These are phyloP conservation scores for Fraxinus floribunda DNA, from an alignment of 305 asterid genomes.

Conservation along the genomic window DNA sequence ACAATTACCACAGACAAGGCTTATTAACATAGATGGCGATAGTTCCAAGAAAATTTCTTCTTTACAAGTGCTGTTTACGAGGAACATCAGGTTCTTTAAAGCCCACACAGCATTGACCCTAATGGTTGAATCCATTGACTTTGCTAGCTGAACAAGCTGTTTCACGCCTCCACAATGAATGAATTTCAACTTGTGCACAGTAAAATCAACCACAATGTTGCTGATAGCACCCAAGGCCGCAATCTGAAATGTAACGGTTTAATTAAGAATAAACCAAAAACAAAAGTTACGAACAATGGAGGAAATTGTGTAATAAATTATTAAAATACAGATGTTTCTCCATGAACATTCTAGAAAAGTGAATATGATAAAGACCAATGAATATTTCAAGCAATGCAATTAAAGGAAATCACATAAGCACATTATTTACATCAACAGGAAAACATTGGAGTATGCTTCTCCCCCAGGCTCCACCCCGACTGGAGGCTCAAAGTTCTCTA, in stretches of 20 bases:
- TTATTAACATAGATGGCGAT: slow-evolving; percentile 55
- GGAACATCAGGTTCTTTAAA: slow-evolving; percentile 77
- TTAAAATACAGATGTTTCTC: not conserved
- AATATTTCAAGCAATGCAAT: not conserved
- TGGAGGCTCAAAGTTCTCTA: not conserved
- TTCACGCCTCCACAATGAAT: slow-evolving; percentile 75
- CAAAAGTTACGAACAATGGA: not conserved
- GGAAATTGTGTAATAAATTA: not conserved
- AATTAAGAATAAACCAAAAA: not conserved
- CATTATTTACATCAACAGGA: slow-evolving; percentile 1
- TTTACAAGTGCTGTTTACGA: slow-evolving; percentile 63
- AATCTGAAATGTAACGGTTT: slow-evolving; percentile 43
- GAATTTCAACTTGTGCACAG: slow-evolving; percentile 55
- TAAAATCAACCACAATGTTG: slow-evolving; percentile 79
- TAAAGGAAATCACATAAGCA: not conserved
- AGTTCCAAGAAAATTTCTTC: slow-evolving; percentile 76
- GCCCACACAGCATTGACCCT: slow-evolving; percentile 78
- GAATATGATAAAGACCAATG: not conserved
- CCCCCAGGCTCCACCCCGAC: not conserved
- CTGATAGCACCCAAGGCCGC: slow-evolving; percentile 86
- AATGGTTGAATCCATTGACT: slow-evolving; percentile 83
- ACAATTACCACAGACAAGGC: slow-evolving; percentile 77
- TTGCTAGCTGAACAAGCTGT: slow-evolving; percentile 81
- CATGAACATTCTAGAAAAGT: not conserved
- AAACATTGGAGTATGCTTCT: not conserved